Conservation (phyloP, 495 filamentous ascomycete species). For the Aspergillus panamensis region DNA sequence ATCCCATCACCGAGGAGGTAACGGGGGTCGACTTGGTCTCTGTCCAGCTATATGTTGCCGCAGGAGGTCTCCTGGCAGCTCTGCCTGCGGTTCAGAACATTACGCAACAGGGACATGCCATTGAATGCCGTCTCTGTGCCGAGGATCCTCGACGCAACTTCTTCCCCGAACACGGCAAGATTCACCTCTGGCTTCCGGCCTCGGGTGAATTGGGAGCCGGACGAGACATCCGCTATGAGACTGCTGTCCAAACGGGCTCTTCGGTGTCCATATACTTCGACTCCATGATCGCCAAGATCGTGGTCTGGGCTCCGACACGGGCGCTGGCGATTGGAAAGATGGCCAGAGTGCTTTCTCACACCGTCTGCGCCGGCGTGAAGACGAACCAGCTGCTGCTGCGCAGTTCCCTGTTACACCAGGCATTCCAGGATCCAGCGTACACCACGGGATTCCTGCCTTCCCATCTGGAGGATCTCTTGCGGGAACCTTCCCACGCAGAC, state of each 20-base stretch:
- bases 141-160: constrained; percentile 80
- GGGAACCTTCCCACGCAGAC: background rate
- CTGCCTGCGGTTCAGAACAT: constrained; percentile 68
- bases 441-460: constrained; percentile 81
- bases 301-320: constrained; percentile 69
- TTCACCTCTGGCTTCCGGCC: constrained; percentile 52
- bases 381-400: constrained; percentile 91
- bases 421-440: constrained; percentile 74
- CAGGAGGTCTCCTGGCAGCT: constrained; percentile 58
- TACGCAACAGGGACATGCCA: constrained; percentile 63
- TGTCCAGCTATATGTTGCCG: constrained; percentile 78
- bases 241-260: constrained; percentile 77
- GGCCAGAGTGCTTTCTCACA: constrained; percentile 65
- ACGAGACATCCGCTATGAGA: constrained; percentile 73
- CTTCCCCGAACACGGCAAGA: constrained; percentile 75
- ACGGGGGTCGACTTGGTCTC: constrained; percentile 83
- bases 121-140: constrained; percentile 86
- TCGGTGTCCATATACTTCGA: constrained; percentile 83
- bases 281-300: constrained; percentile 92
- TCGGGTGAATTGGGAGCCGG: constrained; percentile 51
- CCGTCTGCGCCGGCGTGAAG: constrained; percentile 76
- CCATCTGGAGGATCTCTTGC: constrained; percentile 61
- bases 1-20: constrained; percentile 86
- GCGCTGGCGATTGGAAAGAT: constrained; percentile 74
- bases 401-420: constrained; percentile 61